Base-by-base conservation (phyloP, 129 eudicot genomes). In the Pulicaria dysenterica region DNA sequence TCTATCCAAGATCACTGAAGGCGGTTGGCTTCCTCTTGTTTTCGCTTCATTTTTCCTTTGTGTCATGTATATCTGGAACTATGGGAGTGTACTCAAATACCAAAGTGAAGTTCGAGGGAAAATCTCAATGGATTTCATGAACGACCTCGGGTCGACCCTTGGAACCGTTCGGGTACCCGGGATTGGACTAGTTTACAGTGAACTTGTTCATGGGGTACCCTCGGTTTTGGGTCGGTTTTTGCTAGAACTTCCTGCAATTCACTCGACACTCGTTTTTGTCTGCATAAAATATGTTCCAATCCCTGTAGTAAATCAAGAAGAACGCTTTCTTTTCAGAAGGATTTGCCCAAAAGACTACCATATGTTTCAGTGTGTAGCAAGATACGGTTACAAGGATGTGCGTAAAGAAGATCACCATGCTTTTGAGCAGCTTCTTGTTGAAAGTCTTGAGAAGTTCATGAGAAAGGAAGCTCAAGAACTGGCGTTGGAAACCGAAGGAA, bases 1-100 rank as follows among this genome's bases (percentile, higher is more conserved):
- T 54, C 80, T 94, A 2, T 83, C 99, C 51, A 94, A 94, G 65
- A 86, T 94, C 80, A 44, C 62, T 1, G 99, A 94, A 45, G 99
- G 99, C 2, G 97, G 99, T 34, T 94, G 99, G 99, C 87, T 94
- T 63, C 99, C 99, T 1, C 83, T 94, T 3, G 99, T 70, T 11
- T 90, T 90, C 58, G 97, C 99, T 6, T 58, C 85, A 47, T 84
- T 73, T 84, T 90, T 94, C 73, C 96, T 94, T 36, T 82, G 92
- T 38, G 63, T 90, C 12, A 94, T 94, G 99, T 90, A 94, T 80
- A 81, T 79, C 4, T 94, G 99, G 99, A 94, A 94, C 82, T 94
- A 90, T 41, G 99, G 97, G n/a, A 90, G 96, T 41, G 97, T 94
- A 0, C 61, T 94, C 10, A 94, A 94, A 70, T 94, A 94, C 84